These are phyloP conservation scores for Simmondsia chinensis DNA, from an alignment of 148 eudicot species.

Conservation along the genomic window DNA sequence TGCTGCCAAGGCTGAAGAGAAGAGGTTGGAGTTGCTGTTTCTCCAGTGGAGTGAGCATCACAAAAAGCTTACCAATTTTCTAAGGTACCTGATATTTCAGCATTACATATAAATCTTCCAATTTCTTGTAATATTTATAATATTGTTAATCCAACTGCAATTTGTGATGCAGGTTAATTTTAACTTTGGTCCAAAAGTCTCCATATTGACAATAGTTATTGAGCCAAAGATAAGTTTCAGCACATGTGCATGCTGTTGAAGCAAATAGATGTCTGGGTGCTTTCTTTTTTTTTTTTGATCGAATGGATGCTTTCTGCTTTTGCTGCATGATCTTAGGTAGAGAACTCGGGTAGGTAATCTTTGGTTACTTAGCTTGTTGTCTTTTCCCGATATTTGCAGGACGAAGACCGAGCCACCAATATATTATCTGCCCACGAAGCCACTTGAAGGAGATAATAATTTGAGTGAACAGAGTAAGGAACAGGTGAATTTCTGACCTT, in stretches of 20 bases:
- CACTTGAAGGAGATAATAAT: conserved; percentile 53
- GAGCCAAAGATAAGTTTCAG: conserved; percentile 98
- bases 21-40: conserved; percentile 86
- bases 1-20: conserved; percentile 97
- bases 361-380: conserved; percentile 11
- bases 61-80: conserved; percentile 79
- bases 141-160: no score
- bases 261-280: conserved; percentile 31
- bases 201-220: conserved; percentile 98
- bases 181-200: conserved; percentile 91
- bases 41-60: conserved; percentile 98
- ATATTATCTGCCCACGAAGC: conserved; percentile 58
- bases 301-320: no score
- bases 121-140: no score
- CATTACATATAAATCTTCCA: no score
- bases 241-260: conserved; percentile 60
- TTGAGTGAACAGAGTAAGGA: conserved; percentile 58
- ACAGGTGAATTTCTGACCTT: conserved; percentile 34
- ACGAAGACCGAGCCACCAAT: conserved; percentile 90
- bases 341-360: conserved; percentile 8
- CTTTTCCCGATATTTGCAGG: conserved; percentile 45
- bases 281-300: no score
- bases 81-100: conserved; percentile 39
- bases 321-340: conserved; percentile 24
- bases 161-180: conserved; percentile 79